Percentiles rank a stretch among this genome's conserved stretches.
These are phyloP conservation scores for Epichloe hybrida DNA, from an alignment of 2,329 filamentous ascomycete species.

Conservation along the genomic window DNA sequence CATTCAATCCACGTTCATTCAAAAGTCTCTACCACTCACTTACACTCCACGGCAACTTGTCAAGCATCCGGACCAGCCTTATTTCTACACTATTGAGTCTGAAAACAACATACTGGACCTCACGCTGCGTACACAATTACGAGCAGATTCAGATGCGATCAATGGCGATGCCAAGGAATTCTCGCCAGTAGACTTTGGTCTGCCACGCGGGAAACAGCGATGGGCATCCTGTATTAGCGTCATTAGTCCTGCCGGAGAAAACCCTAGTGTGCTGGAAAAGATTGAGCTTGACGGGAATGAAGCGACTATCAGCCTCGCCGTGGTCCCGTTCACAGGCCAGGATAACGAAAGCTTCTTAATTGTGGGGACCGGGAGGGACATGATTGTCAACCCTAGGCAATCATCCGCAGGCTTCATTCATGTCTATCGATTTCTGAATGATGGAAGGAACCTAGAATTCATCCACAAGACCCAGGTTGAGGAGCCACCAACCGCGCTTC, in stretches of 20 bases:
- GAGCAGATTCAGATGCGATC: slow-evolving; percentile 55
- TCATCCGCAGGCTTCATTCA: slow-evolving; percentile 75
- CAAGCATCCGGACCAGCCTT: slow-evolving; percentile 72
- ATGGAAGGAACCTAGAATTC: slow-evolving; percentile 83
- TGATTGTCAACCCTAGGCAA: slow-evolving; percentile 62
- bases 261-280: slow-evolving; percentile 54
- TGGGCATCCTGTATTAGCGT: slow-evolving; percentile 96
- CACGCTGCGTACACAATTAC: slow-evolving; percentile 58
- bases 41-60: slow-evolving; percentile 85
- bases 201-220: slow-evolving; percentile 67
- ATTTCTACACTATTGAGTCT: slow-evolving; percentile 88
- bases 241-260: slow-evolving; percentile 69
- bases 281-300: slow-evolving; percentile 82
- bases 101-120: slow-evolving; percentile 77
- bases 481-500: slow-evolving; percentile 74
- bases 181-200: slow-evolving; percentile 73
- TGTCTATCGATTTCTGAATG: slow-evolving; percentile 77
- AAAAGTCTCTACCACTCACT: slow-evolving; percentile 71
- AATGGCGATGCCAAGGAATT: slow-evolving; percentile 59
- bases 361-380: slow-evolving; percentile 85
- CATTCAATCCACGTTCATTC: slow-evolving; percentile 70
- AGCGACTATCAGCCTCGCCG: slow-evolving; percentile 72
- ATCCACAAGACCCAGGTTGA: slow-evolving; percentile 94
- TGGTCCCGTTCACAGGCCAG: slow-evolving; percentile 75
- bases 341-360: slow-evolving; percentile 80